phyloP scores from a whole-genome alignment of 2,329 filamentous ascomycete genomes.

The Aspergillus sp. region DNA sequence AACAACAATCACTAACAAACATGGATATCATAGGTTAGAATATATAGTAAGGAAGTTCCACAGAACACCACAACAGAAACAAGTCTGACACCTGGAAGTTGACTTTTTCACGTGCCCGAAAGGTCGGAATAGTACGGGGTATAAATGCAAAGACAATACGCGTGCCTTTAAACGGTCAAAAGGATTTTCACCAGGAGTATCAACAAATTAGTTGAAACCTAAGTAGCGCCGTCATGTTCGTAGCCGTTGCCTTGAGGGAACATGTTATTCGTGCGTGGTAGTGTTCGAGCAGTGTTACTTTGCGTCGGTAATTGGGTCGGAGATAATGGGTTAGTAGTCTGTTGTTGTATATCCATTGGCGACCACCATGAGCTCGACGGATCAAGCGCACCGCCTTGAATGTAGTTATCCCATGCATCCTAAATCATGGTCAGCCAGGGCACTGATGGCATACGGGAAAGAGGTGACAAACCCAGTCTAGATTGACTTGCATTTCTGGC shows the following conservation, averaged over 20 bases:
- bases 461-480: constrained; percentile 63
- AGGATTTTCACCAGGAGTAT: background rate
- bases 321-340: constrained; percentile 28
- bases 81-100: background rate
- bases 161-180: background rate
- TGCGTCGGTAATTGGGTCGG: constrained; percentile 27
- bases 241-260: constrained; percentile 22
- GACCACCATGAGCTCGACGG: constrained; percentile 46
- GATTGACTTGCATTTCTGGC: constrained; percentile 60
- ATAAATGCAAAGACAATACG: background rate
- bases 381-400: constrained; percentile 61
- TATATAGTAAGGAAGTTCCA: background rate
- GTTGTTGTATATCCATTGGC: constrained; percentile 39
- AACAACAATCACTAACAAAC: background rate
- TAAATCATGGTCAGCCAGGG: constrained; percentile 37
- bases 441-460: background rate
- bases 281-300: constrained; percentile 19
- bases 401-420: constrained; percentile 72
- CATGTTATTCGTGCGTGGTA: constrained; percentile 22
- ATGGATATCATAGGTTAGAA: background rate
- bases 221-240: constrained; percentile 18
- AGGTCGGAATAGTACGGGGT: background rate
- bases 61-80: background rate
- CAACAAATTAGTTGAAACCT: background rate
- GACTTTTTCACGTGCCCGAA: constrained; percentile 1